Percentiles rank a stretch among this genome's conserved stretches.
phyloP scores from a whole-genome alignment of 169 alveolate genomes.

The Blepharisma undulans region DNA sequence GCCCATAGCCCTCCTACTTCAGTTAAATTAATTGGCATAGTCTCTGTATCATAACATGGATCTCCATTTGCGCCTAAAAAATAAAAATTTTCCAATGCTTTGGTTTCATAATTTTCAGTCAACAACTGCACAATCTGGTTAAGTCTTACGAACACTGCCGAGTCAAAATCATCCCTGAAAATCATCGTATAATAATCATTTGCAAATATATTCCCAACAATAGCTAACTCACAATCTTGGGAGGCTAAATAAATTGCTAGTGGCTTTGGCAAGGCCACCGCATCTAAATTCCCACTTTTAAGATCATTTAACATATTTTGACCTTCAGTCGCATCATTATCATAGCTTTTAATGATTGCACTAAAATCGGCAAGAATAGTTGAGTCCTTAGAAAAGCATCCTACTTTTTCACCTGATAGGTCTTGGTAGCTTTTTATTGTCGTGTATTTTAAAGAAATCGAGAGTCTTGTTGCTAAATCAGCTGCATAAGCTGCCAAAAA shows the following conservation, averaged over 20 bases:
- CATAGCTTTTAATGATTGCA: not conserved
- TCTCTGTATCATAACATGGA: not conserved
- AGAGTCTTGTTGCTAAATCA: not conserved
- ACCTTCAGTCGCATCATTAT: not conserved
- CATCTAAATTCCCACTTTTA: slow-evolving; percentile 26
- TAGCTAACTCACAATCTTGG: slow-evolving; percentile 7
- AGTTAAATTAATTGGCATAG: not conserved
- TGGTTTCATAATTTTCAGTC: not conserved
- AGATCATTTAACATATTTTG: slow-evolving; percentile 6
- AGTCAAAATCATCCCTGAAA: not conserved
- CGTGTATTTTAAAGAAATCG: not conserved
- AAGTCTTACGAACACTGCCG: not conserved
- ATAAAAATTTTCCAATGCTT: not conserved
- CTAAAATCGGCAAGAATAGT: not conserved
- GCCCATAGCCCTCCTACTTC: slow-evolving; percentile 20
- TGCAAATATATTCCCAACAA: slow-evolving; percentile 17
- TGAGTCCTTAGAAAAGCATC: not conserved
- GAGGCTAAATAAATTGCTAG: slow-evolving; percentile 5
- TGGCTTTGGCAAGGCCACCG: slow-evolving; percentile 34
- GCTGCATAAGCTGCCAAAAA: not conserved
- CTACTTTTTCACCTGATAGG: slow-evolving; percentile 15
- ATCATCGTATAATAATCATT: not conserved
- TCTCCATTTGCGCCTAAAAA: not conserved
- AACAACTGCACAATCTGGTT: not conserved
- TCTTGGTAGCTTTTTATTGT: not conserved